Evolutionary conservation across 345 rosid species (phyloP), one percentile per base, ranked within the genome.

Genomic region (Durio zibethinus): DNA sequence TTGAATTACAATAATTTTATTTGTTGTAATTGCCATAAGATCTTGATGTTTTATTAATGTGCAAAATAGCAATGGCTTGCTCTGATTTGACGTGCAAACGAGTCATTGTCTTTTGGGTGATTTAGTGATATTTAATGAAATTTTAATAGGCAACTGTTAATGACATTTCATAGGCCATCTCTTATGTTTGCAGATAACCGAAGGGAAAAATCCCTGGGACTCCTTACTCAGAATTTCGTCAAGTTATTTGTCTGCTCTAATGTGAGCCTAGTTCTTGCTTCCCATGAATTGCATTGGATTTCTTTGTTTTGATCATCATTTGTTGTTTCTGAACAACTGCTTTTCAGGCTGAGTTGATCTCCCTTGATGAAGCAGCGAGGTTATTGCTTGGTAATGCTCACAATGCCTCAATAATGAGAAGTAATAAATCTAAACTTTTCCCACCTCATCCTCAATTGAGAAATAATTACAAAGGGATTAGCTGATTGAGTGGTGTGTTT

Each of bases 181-280:
- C n/a, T n/a, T n/a, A n/a, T n/a, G n/a, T n/a, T n/a, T n/a, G n/a
- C n/a, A n/a, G n/a, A n/a, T n/a, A 91, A 85, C 77, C 86, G 92
- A 80, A 83, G 92, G 82, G 98, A 94, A 81, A 94, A 94, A 81
- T 94, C 98, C 18, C 83, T 94, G 82, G 94, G 94, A 76, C 87
- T 94, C 59, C 92, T 94, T 63, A 91, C 98, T 10, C 94, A 89
- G 86, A 94, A 92, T 85, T 94, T 94, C 77, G 93, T 94, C 77
- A 91, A 93, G 87, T 90, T 94, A 72, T 94, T 94, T 87, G 73
- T 94, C 77, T 90, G 91, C 83, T 84, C 93, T 38, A 82, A 88
- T 78, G 98, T 94, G 81, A 88, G 98, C 45, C 8, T 12, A 54
- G 70, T 20, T 38, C 42, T 61, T 76, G 78, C 52, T 57, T 65